These are phyloP conservation scores for Harrya chromipes DNA, from an alignment of 768 basidiomycete genomes.

Conservation along the genomic window DNA sequence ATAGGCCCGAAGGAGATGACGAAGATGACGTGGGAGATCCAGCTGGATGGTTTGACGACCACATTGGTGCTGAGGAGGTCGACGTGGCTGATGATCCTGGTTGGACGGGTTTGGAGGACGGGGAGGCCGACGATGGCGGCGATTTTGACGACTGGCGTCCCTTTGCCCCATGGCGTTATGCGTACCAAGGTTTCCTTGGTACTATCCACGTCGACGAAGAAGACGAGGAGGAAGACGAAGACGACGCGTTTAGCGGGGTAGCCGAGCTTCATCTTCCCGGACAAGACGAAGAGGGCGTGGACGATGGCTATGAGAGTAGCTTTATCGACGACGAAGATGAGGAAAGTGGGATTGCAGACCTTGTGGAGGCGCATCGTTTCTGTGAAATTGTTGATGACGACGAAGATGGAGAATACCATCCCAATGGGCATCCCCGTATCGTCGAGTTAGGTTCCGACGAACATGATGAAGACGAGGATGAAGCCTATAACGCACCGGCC, in stretches of 20 bases:
- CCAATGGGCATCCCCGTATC: neutral
- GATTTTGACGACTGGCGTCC: slow-evolving; percentile 21
- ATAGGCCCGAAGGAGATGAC: slow-evolving; percentile 30
- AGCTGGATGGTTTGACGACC: slow-evolving; percentile 35
- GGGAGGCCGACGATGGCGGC: slow-evolving; percentile 34
- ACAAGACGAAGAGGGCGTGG: slow-evolving; percentile 27
- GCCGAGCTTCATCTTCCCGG: slow-evolving; percentile 4
- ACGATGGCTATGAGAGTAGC: slow-evolving; percentile 48
- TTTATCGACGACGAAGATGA: slow-evolving; percentile 53
- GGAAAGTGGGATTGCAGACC: neutral
- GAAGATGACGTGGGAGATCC: slow-evolving; percentile 32
- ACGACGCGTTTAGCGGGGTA: neutral
- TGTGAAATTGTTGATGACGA: slow-evolving; percentile 20
- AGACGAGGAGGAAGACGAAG: slow-evolving; percentile 19
- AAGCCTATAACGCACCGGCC: neutral
- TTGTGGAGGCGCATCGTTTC: slow-evolving; percentile 18
- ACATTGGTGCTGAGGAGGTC: slow-evolving; percentile 34
- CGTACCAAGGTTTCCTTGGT: slow-evolving; percentile 16
- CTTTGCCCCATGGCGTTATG: slow-evolving; percentile 20
- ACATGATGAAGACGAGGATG: slow-evolving; percentile 6
- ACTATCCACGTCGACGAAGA: slow-evolving; percentile 23
- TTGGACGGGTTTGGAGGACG: slow-evolving; percentile 32
- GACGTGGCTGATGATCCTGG: slow-evolving; percentile 30
- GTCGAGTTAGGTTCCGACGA: slow-evolving; percentile 15
- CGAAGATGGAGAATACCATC: slow-evolving; percentile 7